Evolutionary conservation across 176 grass and related monocot species (phyloP), one percentile per base, ranked within the genome.

Genomic region (Triticum dicoccoides): DNA sequence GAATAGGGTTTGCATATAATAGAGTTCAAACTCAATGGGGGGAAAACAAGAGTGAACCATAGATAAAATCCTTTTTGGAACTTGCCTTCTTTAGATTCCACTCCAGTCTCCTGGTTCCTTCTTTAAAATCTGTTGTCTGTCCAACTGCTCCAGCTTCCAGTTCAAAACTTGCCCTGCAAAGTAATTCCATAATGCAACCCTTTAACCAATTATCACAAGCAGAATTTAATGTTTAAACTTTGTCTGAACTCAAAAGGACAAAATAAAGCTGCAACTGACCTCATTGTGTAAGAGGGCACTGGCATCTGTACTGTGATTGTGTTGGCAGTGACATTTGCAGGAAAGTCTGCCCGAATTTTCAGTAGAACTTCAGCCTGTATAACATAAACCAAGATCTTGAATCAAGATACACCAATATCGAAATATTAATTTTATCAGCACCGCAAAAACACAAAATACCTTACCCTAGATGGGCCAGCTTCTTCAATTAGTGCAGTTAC

Each of bases 21-120:
- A 29, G 69, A 73, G 9, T 14, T 51, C 64, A 88, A 77, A 30
- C 29, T 30, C 29, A 30, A 30, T 30, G 29, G 29, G 29, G 29
- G 29, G 2, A 30, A 30, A 30, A 47, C 11, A 21, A 23, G 44
- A 72, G 49, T 5, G 17, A 80, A 15, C 2, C 59, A 66, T 17
- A 23, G 18, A 59, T 75, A 8, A 68, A 69, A 70, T 69, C 47
- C 2, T 72, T 64, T 12, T 87, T 76, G 24, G 32, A 44, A 81
- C 84, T 90, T 99, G 85, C 97, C 97, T 99, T 99, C 69, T 99
- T 99, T 80, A 99, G 79, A 88, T 85, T 91, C 97, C 97, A 99
- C 83, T 99, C 97, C 86, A 99, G 87, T 77, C 97, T 99, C 83
- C 83, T 96, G 77, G 89, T 88, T 64, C 94, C 97, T 89, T 99